These are phyloP conservation scores for Botrytis sinoallii DNA, from an alignment of 2,329 filamentous ascomycete genomes.

Conservation along the genomic window DNA sequence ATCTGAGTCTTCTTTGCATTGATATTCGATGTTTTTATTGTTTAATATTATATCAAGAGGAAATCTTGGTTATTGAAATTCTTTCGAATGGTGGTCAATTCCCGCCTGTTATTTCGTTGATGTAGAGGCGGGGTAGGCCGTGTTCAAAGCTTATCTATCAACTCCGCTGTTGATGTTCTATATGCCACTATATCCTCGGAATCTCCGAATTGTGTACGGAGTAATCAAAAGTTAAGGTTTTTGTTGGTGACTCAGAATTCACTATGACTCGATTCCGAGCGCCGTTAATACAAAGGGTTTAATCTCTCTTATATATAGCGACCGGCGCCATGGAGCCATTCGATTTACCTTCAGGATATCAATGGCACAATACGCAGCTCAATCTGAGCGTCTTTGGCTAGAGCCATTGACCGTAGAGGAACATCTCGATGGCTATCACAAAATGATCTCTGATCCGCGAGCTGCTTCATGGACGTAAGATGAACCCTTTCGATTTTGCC, in stretches of 20 bases:
- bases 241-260: not conserved
- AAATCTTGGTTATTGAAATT: too few relatives aligned
- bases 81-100: too few relatives aligned
- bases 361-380: conserved; percentile 23
- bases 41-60: too few relatives aligned
- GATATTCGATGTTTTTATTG: too few relatives aligned
- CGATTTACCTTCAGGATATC: not conserved
- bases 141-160: not conserved
- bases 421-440: conserved; percentile 27
- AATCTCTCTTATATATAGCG: not conserved
- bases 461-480: conserved; percentile 25
- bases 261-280: not conserved
- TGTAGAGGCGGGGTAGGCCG: not conserved
- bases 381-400: conserved; percentile 28
- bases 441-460: conserved; percentile 19
- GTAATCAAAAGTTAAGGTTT: not conserved
- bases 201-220: not conserved
- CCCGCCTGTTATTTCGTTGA: too few relatives aligned
- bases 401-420: conserved; percentile 25
- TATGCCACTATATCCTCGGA: not conserved
- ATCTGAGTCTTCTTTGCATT: too few relatives aligned
- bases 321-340: not conserved
- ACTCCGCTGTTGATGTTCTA: not conserved
- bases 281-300: not conserved
- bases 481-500: not conserved